phyloP scores from a whole-genome alignment of 495 filamentous ascomycete genomes.

The Daldinia caldariorum region DNA sequence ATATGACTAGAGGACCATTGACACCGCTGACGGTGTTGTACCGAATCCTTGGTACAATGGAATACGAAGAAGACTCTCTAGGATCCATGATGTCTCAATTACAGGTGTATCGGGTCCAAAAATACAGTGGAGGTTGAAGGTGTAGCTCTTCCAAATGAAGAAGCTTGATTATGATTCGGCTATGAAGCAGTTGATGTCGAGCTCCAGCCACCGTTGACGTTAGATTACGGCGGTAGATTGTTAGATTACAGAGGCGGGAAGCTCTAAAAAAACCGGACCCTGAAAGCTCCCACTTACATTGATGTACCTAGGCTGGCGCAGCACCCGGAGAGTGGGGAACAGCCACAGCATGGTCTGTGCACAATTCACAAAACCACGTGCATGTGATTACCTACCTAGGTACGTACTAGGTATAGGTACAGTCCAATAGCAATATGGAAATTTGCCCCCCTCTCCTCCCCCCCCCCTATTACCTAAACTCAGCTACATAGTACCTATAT shows the following conservation, averaged over 20 bases:
- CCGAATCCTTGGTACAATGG: slow-evolving; percentile 82
- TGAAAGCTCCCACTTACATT: slow-evolving; percentile 34
- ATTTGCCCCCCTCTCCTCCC: too few relatives aligned
- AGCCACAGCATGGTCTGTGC: slow-evolving; percentile 36
- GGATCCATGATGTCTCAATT: slow-evolving; percentile 72
- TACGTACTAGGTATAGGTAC: too few relatives aligned
- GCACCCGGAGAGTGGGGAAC: slow-evolving; percentile 24
- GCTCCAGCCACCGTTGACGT: slow-evolving; percentile 45
- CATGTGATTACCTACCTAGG: too few relatives aligned
- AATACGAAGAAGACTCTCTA: slow-evolving; percentile 75
- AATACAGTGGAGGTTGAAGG: slow-evolving; percentile 11
- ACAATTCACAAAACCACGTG: not conserved
- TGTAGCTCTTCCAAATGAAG: slow-evolving; percentile 28
- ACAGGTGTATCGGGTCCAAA: slow-evolving; percentile 23
- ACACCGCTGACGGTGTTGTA: slow-evolving; percentile 99
- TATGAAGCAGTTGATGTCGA: slow-evolving; percentile 29
- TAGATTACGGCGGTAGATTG: slow-evolving; percentile 24
- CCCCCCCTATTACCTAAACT: too few relatives aligned
- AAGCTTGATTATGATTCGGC: slow-evolving; percentile 29
- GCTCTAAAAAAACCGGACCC: slow-evolving; percentile 23
- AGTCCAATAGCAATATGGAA: too few relatives aligned
- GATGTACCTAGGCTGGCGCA: slow-evolving; percentile 42
- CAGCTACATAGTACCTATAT: too few relatives aligned
- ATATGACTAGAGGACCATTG: slow-evolving; percentile 96
- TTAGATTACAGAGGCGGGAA: slow-evolving; percentile 15